Base-by-base conservation (phyloP, 2,329 filamentous ascomycete species). In the Trichoderma asperellum region DNA sequence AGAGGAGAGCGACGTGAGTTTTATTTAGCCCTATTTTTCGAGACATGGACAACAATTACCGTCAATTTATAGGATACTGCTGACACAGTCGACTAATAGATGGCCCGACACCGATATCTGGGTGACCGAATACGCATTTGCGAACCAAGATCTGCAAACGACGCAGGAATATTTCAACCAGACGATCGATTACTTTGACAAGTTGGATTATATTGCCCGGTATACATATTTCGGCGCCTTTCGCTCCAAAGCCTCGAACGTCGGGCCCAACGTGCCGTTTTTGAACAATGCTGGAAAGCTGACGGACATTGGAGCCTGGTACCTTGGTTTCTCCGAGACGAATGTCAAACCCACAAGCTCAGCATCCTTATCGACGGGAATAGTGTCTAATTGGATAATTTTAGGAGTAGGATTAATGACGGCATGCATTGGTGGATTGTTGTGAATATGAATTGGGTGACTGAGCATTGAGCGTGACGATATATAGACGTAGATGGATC, bases 211-310 rank as follows among this genome's bases (percentile, higher is more conserved):
- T 67, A 83, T 94, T 18, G 87, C 85, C 2, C 86, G 87, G 34
- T 95, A 95, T 77, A 89, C 89, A 0, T 91, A 91, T 78, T 96
- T 94, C 74, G 92, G 91, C 57, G 86, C 90, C 10, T 95, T 95
- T 76, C 86, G 91, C 64, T 88, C 87, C 4, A 81, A 85, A 61
- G 87, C 87, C 18, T 91, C 89, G 71, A 95, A 94, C 73, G 89
- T 94, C 7, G 92, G 92, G 0, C 84, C 89, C 4, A 92, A 94
- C 71, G 88, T 85, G 1, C 87, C 89, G 0, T 91, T 96, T 83
- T 83, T 95, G 58, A 90, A 88, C 75, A 82, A 87, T 53, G 83
- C 87, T 18, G 92, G 92, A 53, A 75, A 87, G 70, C 81, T 96
- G 71, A 94, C 92, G 1, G 88, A 93, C 73, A 91, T 95, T 72